Percentiles rank a stretch among this genome's conserved stretches.
Evolutionary conservation across 2,329 filamentous ascomycete genomes (phyloP).

Genomic region (Hypoxylon sp.): DNA sequence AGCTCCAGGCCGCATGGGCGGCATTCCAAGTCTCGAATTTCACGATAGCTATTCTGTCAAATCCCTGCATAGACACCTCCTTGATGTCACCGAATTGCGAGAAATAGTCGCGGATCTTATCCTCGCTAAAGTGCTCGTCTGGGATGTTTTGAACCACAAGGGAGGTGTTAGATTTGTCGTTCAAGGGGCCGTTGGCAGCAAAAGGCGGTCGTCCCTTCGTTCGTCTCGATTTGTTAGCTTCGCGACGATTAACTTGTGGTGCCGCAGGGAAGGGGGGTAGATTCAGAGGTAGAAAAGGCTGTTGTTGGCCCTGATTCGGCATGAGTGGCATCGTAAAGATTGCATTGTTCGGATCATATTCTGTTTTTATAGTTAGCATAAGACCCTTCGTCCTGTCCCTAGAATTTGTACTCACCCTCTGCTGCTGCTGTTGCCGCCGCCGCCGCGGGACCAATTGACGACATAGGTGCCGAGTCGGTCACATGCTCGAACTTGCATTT

Average conservation of each 20-base stretch:
- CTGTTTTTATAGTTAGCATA: constrained; percentile 44
- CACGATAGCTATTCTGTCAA: constrained; percentile 73
- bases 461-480: constrained; percentile 56
- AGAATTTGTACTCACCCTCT: constrained; percentile 45
- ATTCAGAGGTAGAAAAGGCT: constrained; percentile 30
- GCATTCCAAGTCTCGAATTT: constrained; percentile 72
- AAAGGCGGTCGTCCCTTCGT: constrained; percentile 63
- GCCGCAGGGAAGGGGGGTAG: constrained; percentile 28
- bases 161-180: constrained; percentile 69
- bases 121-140: constrained; percentile 72
- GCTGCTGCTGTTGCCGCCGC: too few species aligned
- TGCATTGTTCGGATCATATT: constrained; percentile 68
- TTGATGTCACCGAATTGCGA: constrained; percentile 73
- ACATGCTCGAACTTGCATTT: constrained; percentile 76
- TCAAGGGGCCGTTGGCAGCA: constrained; percentile 69
- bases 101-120: constrained; percentile 73
- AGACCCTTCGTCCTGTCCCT: background rate
- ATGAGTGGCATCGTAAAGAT: constrained; percentile 42
- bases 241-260: constrained; percentile 40
- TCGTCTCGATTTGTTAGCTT: constrained; percentile 50
- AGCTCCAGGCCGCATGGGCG: constrained; percentile 76
- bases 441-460: constrained; percentile 43
- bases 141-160: constrained; percentile 84
- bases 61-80: constrained; percentile 70
- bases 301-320: constrained; percentile 23